Evolutionary conservation across 306 rosid genomes (phyloP), one percentile per base, ranked within the genome.

Genomic region (Echinosophora koreensis): DNA sequence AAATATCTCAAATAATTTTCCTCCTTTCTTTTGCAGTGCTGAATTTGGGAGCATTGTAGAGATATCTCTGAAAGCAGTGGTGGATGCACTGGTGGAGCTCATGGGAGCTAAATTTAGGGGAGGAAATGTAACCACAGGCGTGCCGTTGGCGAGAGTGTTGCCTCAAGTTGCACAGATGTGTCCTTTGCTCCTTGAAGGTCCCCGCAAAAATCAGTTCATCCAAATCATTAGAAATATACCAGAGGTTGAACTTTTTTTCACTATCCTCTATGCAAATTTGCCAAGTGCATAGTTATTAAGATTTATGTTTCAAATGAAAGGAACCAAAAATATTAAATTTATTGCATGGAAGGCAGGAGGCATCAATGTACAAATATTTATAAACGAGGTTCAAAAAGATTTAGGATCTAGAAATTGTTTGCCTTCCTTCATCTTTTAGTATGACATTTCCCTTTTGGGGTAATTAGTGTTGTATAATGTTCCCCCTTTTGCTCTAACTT

Each of bases 201-300:
- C 92, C 34, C 78, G 84, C 79, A 91, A 82, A 80, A 90, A 87
- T 58, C 90, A 56, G 77, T 96, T 89, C 93, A 86, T 89, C 79
- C 87, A 86, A 80, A 74, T 77, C 70, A 84, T 92, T 65, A 79
- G 63, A 71, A 82, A 74, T 32, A 79, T 80, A 77, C 91, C 87
- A 59, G 97, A 96, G 82, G 93, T 92, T 66, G 97, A 91, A 83
- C 84, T 83, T 74, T 92, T 96, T 78, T 90, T 89, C 89, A 88
- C 98, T 76, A 88, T 87, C 82, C 89, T 96, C 79, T 96, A 96
- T 82, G 84, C 99, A 69, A 88, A 87, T 38, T 81, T 88, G 84
- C 86, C 89, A 49, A 57, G 74, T 80, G 82, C 87, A 2, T 80
- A 82, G 87, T 81, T 52, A 65, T 74, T 63, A 83, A 69, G 64